Percentiles rank a stretch among this genome's conserved stretches.
These are phyloP conservation scores for Coniella vitis DNA, from an alignment of 2,329 filamentous ascomycete species.

Conservation along the genomic window DNA sequence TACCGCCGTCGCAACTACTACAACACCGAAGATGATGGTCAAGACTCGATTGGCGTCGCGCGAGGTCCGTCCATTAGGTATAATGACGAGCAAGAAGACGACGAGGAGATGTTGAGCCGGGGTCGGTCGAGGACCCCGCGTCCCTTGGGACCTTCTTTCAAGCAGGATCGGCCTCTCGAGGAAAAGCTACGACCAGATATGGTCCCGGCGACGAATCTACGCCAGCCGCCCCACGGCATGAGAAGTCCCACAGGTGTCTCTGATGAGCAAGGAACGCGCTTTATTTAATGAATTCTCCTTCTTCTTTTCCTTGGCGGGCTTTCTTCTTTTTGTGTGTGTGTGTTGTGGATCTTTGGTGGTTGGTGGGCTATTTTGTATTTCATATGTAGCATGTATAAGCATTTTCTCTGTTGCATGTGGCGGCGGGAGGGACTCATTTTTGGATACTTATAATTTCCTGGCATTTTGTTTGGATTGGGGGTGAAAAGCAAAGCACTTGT, in stretches of 20 bases:
- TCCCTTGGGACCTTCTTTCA: slow-evolving; percentile 5
- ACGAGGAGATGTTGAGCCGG: slow-evolving; percentile 8
- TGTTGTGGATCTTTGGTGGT: no score
- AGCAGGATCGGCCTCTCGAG: slow-evolving; percentile 7
- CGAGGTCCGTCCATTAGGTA: slow-evolving; percentile 25
- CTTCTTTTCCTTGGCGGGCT: no score
- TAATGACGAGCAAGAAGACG: slow-evolving; percentile 6
- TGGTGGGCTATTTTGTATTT: no score
- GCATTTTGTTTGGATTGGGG: no score
- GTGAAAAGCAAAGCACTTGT: no score
- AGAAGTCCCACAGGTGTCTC: slow-evolving; percentile 22
- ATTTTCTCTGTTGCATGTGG: no score
- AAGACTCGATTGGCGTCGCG: slow-evolving; percentile 26
- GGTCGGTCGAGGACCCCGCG: slow-evolving; percentile 4
- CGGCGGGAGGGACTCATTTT: no score
- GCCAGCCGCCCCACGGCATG: slow-evolving; percentile 16
- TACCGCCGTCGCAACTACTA: no score
- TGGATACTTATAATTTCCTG: no score
- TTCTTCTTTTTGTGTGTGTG: no score
- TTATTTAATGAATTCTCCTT: slow-evolving; percentile 21
- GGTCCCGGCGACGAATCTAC: slow-evolving; percentile 12
- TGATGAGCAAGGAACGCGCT: slow-evolving; percentile 27
- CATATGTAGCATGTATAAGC: no score
- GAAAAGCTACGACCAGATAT: no score
- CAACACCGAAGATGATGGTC: background rate